Percentiles rank a stretch among this genome's conserved stretches.
These are phyloP conservation scores for Cryoendolithus antarcticus DNA, from an alignment of 2,329 filamentous ascomycete genomes.

Conservation along the genomic window DNA sequence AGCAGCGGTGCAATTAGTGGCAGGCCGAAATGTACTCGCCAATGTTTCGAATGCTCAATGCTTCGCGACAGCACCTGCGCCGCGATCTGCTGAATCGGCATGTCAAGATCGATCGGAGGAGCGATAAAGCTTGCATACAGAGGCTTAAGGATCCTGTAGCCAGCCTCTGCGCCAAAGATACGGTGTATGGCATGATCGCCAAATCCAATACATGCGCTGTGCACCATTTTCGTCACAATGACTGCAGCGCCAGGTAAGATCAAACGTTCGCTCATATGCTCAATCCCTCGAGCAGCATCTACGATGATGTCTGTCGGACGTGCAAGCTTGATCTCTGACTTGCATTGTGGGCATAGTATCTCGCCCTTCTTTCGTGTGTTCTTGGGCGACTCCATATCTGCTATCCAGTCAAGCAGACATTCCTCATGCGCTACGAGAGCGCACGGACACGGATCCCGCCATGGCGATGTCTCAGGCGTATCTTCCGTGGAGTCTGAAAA, in stretches of 20 bases:
- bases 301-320: constrained; percentile 65
- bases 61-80: constrained; percentile 14
- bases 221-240: constrained; percentile 25
- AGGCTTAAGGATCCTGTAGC: constrained; percentile 39
- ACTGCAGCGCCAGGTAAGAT: constrained; percentile 53
- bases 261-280: constrained; percentile 44
- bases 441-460: constrained; percentile 85
- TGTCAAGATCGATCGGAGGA: constrained; percentile 11
- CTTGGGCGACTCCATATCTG: constrained; percentile 63
- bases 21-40: constrained; percentile 46
- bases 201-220: constrained; percentile 25
- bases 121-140: constrained; percentile 15
- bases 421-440: constrained; percentile 82
- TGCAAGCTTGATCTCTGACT: constrained; percentile 62
- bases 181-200: constrained; percentile 52
- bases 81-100: constrained; percentile 16
- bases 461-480: constrained; percentile 48
- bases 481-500: constrained; percentile 55
- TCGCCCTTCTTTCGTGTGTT: constrained; percentile 40
- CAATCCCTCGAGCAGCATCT: constrained; percentile 48
- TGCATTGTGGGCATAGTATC: constrained; percentile 81
- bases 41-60: constrained; percentile 26
- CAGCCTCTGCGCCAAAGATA: constrained; percentile 54
- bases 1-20: constrained; percentile 57
- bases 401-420: constrained; percentile 83